These are phyloP conservation scores for Fusarium musae DNA, from an alignment of 2,329 filamentous ascomycete genomes.

Conservation along the genomic window DNA sequence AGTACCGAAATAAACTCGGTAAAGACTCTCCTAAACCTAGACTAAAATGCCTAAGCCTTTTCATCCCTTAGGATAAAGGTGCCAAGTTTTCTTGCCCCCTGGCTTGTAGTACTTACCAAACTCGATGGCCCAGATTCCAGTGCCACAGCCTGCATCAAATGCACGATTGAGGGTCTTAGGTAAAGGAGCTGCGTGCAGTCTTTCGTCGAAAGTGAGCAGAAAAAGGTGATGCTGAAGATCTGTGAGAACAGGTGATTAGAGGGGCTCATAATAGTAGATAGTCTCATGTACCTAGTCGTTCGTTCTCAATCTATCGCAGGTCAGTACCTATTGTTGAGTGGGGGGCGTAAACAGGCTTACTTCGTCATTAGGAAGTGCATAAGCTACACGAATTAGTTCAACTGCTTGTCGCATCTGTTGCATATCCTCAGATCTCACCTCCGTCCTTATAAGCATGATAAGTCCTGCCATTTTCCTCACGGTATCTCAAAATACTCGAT, in stretches of 20 bases:
- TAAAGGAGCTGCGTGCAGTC: slow-evolving; percentile 3
- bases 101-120: slow-evolving; percentile 10
- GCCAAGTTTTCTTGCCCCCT: too few relatives aligned
- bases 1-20: too few relatives aligned
- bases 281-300: slow-evolving; percentile 1
- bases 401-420: fast-evolving
- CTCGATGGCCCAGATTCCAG: slow-evolving; percentile 30
- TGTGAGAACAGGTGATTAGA: not conserved
- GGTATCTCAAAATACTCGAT: not conserved
- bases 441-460: slow-evolving; percentile 14
- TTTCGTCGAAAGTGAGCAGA: slow-evolving; percentile 17
- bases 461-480: not conserved
- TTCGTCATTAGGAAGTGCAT: slow-evolving; percentile 29
- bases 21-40: too few relatives aligned
- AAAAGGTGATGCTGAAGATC: slow-evolving; percentile 31
- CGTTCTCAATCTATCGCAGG: slow-evolving; percentile 11
- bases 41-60: too few relatives aligned
- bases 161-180: not conserved
- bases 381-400: not conserved
- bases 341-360: not conserved
- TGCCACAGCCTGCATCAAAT: slow-evolving; percentile 21
- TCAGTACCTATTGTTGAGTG: not conserved
- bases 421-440: not conserved
- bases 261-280: too few relatives aligned
- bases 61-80: too few relatives aligned